These are phyloP conservation scores for Dactylellina haptotyla DNA, from an alignment of 2,329 filamentous ascomycete genomes.

Conservation along the genomic window DNA sequence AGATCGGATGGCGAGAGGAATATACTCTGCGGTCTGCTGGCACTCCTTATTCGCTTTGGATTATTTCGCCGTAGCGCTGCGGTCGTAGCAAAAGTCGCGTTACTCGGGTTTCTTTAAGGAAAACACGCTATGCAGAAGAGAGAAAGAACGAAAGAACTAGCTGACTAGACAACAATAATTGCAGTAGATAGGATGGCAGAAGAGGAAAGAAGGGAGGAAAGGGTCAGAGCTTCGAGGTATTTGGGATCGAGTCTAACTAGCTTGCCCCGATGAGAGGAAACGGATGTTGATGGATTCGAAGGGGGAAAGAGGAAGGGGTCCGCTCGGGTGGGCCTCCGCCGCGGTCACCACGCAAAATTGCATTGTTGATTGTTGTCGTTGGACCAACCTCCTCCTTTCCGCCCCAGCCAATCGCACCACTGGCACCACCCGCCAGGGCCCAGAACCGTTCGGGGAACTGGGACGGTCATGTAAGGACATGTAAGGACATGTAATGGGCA, in stretches of 20 bases:
- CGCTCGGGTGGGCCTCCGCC: too few relatives aligned
- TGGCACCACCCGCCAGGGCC: too few relatives aligned
- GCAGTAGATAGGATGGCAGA: neutral
- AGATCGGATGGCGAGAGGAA: neutral
- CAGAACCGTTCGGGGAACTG: too few relatives aligned
- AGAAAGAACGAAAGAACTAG: neutral
- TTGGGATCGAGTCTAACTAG: too few relatives aligned
- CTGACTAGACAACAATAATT: slow-evolving; percentile 14
- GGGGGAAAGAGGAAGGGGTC: too few relatives aligned
- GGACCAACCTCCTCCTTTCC: slow-evolving; percentile 53
- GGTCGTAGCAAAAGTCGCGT: slow-evolving; percentile 17
- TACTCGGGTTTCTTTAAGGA: neutral
- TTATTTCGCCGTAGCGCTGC: slow-evolving; percentile 14
- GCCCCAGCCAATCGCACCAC: slow-evolving; percentile 42
- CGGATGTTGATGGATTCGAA: too few relatives aligned
- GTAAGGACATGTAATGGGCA: too few relatives aligned
- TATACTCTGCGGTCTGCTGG: neutral
- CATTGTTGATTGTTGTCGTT: slow-evolving; percentile 49
- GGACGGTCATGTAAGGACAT: too few relatives aligned
- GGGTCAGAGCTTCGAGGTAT: too few relatives aligned
- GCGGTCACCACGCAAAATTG: too few relatives aligned
- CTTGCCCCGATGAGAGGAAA: too few relatives aligned
- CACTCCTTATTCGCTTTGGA: slow-evolving; percentile 12
- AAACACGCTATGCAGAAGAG: slow-evolving; percentile 27
- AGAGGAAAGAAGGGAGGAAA: slow-evolving; percentile 2